Conservation (phyloP, 75 land plant genomes). For the Isoetes taiwanensis region DNA sequence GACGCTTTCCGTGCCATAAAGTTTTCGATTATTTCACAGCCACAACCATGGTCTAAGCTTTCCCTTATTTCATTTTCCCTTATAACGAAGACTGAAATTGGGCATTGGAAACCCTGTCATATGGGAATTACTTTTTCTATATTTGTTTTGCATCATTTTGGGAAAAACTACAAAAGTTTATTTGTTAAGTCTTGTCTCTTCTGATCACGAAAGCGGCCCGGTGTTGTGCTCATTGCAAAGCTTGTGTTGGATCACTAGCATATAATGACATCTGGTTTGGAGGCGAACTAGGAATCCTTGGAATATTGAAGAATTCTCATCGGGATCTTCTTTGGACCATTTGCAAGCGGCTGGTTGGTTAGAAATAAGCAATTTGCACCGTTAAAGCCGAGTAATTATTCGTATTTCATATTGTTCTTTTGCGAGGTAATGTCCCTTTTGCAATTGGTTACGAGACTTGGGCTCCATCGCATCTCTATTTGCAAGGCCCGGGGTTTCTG, state of each 20-base stretch:
- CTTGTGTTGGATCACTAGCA: slow-evolving; percentile 61
- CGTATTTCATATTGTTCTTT: background rate
- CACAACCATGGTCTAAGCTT: background rate
- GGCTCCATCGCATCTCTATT: slow-evolving; percentile 67
- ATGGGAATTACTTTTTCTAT: no score
- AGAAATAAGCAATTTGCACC: no score
- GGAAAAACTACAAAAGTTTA: no score
- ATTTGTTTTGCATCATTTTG: no score
- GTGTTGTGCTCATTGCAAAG: slow-evolving; percentile 69
- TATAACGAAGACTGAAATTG: slow-evolving; percentile 48
- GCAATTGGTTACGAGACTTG: slow-evolving; percentile 72
- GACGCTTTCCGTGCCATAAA: background rate
- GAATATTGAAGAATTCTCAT: slow-evolving; percentile 57
- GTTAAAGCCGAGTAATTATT: background rate
- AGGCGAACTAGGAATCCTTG: slow-evolving; percentile 80
- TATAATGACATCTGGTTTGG: slow-evolving; percentile 89
- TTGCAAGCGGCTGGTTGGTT: slow-evolving; percentile 59
- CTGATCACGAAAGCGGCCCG: no score
- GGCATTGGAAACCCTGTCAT: no score
- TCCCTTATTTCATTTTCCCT: background rate
- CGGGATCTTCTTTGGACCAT: slow-evolving; percentile 80
- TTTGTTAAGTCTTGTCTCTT: no score
- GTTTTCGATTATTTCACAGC: background rate
- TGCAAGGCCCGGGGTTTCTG: slow-evolving; percentile 73
- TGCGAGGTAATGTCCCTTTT: slow-evolving; percentile 58